Evolutionary conservation across 2,329 filamentous ascomycete genomes (phyloP).

Genomic region (Graphilbum ipis-grandicollis): DNA sequence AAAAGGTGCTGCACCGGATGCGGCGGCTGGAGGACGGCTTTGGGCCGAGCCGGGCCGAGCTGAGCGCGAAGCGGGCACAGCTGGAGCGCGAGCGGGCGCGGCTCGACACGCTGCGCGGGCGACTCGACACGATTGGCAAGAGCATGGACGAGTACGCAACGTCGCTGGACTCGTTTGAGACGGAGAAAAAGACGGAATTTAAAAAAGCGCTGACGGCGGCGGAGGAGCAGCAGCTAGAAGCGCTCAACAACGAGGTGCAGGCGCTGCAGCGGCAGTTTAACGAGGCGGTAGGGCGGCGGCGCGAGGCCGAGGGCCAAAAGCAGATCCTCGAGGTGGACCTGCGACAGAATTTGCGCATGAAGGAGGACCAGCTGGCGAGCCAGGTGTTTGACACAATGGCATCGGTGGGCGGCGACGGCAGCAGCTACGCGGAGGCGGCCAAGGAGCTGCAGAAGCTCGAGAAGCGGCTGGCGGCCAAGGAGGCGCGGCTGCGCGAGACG

Average conservation of each 20-base stretch:
- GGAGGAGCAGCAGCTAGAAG: conserved; percentile 71
- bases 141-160: conserved; percentile 63
- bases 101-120: conserved; percentile 49
- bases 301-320: conserved; percentile 66
- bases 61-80: conserved; percentile 57
- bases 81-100: conserved; percentile 57
- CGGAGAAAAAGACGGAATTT: conserved; percentile 72
- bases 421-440: conserved; percentile 59
- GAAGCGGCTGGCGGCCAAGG: conserved; percentile 48
- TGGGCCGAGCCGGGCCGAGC: conserved; percentile 59
- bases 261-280: conserved; percentile 62
- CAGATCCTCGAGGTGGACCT: conserved; percentile 72
- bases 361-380: conserved; percentile 69
- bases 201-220: conserved; percentile 70
- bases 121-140: conserved; percentile 52
- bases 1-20: conserved; percentile 65
- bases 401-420: conserved; percentile 31
- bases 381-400: conserved; percentile 50
- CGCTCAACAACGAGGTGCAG: conserved; percentile 50
- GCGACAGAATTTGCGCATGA: conserved; percentile 73
- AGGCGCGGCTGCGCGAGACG: conserved; percentile 53
- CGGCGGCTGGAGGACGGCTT: conserved; percentile 68
- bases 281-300: conserved; percentile 52
- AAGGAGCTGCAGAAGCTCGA: conserved; percentile 66
- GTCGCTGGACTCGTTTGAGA: conserved; percentile 58